Conservation (phyloP, 148 eudicot genomes). For the Chenopodium formosanum region DNA sequence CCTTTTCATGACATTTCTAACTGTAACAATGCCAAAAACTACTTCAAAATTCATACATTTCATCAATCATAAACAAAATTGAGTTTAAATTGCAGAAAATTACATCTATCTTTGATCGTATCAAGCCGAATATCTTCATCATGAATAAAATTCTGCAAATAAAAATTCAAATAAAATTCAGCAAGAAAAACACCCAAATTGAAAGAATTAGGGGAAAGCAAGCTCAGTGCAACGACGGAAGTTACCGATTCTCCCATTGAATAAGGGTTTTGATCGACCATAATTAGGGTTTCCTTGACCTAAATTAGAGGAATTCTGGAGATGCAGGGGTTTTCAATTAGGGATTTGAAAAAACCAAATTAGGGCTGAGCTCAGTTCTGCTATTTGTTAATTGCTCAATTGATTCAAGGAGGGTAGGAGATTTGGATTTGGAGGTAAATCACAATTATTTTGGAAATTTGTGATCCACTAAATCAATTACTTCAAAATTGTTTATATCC, state of each 20-base stretch:
- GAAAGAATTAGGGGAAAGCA: background rate
- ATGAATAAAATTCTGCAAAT: constrained; percentile 47
- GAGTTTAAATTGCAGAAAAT: background rate
- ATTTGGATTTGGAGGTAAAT: too few relatives aligned
- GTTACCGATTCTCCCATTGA: constrained; percentile 26
- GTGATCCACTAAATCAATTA: too few relatives aligned
- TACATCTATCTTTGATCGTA: constrained; percentile 78
- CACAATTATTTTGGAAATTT: too few relatives aligned
- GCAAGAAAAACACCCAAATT: background rate
- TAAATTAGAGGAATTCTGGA: background rate
- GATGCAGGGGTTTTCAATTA: background rate
- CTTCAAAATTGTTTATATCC: too few relatives aligned
- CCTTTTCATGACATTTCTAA: constrained; percentile 71
- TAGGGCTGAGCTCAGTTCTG: constrained; percentile 1
- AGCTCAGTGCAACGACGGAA: background rate
- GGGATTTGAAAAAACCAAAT: background rate
- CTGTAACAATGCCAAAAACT: constrained; percentile 40
- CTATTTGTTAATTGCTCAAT: background rate
- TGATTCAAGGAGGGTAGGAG: background rate
- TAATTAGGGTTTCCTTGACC: constrained; percentile 17
- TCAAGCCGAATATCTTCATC: constrained; percentile 60
- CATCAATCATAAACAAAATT: too few relatives aligned
- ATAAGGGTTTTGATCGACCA: constrained; percentile 38
- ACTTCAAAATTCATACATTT: background rate
- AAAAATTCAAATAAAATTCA: background rate